Evolutionary conservation across 805 yeast genomes (phyloP).

Genomic region (Ogataea pilisensis): DNA sequence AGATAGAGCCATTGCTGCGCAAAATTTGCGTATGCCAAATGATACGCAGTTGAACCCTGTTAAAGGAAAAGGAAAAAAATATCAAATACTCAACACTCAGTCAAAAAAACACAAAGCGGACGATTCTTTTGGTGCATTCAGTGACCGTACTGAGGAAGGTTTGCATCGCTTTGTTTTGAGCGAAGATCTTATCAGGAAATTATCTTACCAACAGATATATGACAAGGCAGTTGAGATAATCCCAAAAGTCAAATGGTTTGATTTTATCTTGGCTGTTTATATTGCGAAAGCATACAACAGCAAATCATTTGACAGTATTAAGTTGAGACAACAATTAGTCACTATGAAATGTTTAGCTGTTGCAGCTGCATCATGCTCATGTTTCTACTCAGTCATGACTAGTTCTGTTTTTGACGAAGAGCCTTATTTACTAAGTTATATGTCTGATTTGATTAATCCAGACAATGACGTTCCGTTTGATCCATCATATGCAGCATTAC

Average conservation of each 20-base stretch:
- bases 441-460: slow-evolving; percentile 71
- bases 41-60: slow-evolving; percentile 10
- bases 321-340: slow-evolving; percentile 55
- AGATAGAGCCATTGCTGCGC: slow-evolving; percentile 1
- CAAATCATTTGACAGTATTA: slow-evolving; percentile 47
- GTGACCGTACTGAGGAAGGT: slow-evolving; percentile 35
- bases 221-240: slow-evolving; percentile 53
- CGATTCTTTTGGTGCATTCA: slow-evolving; percentile 8
- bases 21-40: slow-evolving; percentile 1
- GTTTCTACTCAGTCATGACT: slow-evolving; percentile 54
- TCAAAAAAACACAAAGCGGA: slow-evolving; percentile 19
- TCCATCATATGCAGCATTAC: slow-evolving; percentile 56
- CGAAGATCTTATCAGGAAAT: slow-evolving; percentile 53
- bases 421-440: slow-evolving; percentile 61
- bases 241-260: slow-evolving; percentile 62
- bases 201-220: slow-evolving; percentile 56
- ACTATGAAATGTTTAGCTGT: slow-evolving; percentile 63
- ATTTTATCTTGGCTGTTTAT: slow-evolving; percentile 56
- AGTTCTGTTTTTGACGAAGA: slow-evolving; percentile 68
- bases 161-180: slow-evolving; percentile 46
- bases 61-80: slow-evolving; percentile 16
- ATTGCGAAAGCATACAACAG: slow-evolving; percentile 68
- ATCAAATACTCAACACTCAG: slow-evolving; percentile 20
- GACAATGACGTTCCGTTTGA: slow-evolving; percentile 51
- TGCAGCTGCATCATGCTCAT: slow-evolving; percentile 57